Percentiles rank a stretch among this genome's conserved stretches.
Evolutionary conservation across 306 rosid genomes (phyloP).

Genomic region (Prunus davidiana): DNA sequence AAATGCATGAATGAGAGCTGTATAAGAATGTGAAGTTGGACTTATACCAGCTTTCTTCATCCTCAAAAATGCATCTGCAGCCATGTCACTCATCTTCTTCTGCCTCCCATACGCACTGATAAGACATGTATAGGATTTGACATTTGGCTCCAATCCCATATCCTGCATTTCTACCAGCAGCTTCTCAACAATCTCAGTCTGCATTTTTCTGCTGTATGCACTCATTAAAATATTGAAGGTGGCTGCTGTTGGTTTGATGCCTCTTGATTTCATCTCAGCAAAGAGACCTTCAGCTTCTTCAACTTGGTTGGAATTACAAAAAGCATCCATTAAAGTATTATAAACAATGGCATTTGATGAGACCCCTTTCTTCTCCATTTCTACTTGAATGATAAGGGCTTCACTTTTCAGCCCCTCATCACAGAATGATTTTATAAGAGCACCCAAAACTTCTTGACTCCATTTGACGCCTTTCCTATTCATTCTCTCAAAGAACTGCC

Average conservation of each 20-base stretch:
- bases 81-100: slow-evolving; percentile 76
- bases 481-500: slow-evolving; percentile 88
- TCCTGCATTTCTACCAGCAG: slow-evolving; percentile 78
- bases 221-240: slow-evolving; percentile 73
- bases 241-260: slow-evolving; percentile 61
- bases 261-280: slow-evolving; percentile 73
- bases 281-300: slow-evolving; percentile 94
- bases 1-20: slow-evolving; percentile 87
- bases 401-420: slow-evolving; percentile 71
- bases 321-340: slow-evolving; percentile 76
- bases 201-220: slow-evolving; percentile 82
- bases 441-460: slow-evolving; percentile 76
- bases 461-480: slow-evolving; percentile 78
- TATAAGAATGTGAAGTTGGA: slow-evolving; percentile 78
- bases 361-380: slow-evolving; percentile 75
- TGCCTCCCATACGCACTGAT: slow-evolving; percentile 83
- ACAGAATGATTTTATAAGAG: slow-evolving; percentile 73
- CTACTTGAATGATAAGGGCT: slow-evolving; percentile 75
- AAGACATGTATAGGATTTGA: slow-evolving; percentile 70
- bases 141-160: slow-evolving; percentile 69
- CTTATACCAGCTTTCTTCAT: slow-evolving; percentile 76
- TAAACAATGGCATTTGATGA: slow-evolving; percentile 62
- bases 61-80: slow-evolving; percentile 80
- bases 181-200: slow-evolving; percentile 78
- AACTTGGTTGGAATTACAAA: slow-evolving; percentile 56